Base-by-base conservation (phyloP, 148 eudicot genomes). In the Talinum fruticosum region DNA sequence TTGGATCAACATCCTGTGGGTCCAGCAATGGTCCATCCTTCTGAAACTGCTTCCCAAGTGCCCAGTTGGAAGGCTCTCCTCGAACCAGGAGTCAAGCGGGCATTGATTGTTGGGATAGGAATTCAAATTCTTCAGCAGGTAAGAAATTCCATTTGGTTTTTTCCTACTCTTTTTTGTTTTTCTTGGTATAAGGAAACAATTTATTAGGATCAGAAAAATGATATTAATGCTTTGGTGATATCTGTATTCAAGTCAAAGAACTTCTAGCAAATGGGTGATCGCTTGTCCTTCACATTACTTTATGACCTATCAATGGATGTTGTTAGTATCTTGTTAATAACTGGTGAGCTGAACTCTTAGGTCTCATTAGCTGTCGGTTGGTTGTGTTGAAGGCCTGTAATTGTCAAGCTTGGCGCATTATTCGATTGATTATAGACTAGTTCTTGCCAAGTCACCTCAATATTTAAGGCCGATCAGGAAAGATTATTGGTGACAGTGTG, bases 51-150 rank as follows among this genome's bases (percentile, higher is more conserved):
- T 10, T 62, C 34, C 0, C 33, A 26, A 26, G 66, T 62, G 3
- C 66, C 66, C 15, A 62, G 66, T 33, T 62, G 66, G 66, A 62
- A 62, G 66, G 66, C 66, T 26, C 66, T 62, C 28, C 66, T 62
- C 28, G 66, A 62, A 24, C 66, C 66, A 28, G 66, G 66, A 1
- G 66, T 62, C 66, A 62, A 62, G 15, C 32, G 66, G 30, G 66
- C 66, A 24, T 28, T 62, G 66, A 62, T 28, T 28, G 66, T 62
- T 28, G 66, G 66, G 28, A 62, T 62, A 26, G 66, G 66, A 28
- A 26, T 62, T 10, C 66, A 62, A 28, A 62, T 62, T 8, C 66
- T 62, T 62, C 66, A 62, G 33, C 66, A 59, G 26, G 64, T 59
- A 59, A 51, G 28, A 59, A 59, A 59, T 23, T 10, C 29, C 29